Evolutionary conservation across 2,329 filamentous ascomycete species (phyloP), one percentile per base, ranked within the genome.

Genomic region (Blastomyces gilchristii): DNA sequence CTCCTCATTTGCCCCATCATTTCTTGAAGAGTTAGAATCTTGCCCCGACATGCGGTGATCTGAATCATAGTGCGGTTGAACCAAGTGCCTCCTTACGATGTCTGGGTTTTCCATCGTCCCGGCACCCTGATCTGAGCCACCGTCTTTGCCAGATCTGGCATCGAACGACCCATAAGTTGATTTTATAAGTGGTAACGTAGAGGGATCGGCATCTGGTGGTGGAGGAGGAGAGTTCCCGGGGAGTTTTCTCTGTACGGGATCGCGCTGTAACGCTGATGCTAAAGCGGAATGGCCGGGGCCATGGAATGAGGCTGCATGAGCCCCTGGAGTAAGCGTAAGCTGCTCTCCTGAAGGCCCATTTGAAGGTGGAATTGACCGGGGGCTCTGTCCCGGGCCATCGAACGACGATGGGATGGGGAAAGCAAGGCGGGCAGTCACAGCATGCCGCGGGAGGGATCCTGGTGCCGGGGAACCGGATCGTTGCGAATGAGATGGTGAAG

Each of bases 121-220:
- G 50, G 80, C 77, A 58, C 81, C 83, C 59, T 76, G 74, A 64
- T 74, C 75, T 59, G 79, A 71, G 57, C 75, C 71, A 73, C 80
- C 65, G 76, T 75, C 67, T 70, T 75, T 67, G 59, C 82, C 83
- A 50, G 83, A 82, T 67, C 87, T 83, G 59, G 85, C 84, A 67
- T 94, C 90, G 70, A 95, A 91, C 11, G 91, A 96, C 61, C 91
- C 93, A 74, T 94, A 95, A 70, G 88, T 89, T 65, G 87, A 89
- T 34, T 85, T 84, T 2, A 85, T 83, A 87, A 56, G 87, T 89
- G 53, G 81, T 77, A 50, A 85, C 75, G 63, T 85, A 77, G 69
- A 77, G 72, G 18, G 45, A 39, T 50, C 62, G 25, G n/a, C 31
- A 22, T 57, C 37, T 9, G 49, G 53, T 28, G 58, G 54, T 12